Conservation (phyloP, 805 yeast genomes). For the Starmerella vitae region DNA sequence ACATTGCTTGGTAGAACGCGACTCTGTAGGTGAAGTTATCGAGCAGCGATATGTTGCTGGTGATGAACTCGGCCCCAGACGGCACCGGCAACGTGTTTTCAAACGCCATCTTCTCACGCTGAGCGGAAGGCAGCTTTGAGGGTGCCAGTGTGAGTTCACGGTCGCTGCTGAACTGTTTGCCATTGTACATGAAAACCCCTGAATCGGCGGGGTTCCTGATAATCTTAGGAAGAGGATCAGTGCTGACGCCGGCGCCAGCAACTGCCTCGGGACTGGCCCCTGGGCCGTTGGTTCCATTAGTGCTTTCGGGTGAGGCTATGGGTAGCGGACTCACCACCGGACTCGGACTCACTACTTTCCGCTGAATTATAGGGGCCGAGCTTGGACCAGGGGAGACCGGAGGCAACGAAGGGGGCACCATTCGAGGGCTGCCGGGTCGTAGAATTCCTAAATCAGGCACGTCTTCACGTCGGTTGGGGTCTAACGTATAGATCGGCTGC, state of each 20-base stretch:
- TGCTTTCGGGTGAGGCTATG: background rate
- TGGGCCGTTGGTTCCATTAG: background rate
- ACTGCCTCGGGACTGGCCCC: background rate
- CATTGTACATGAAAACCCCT: constrained; percentile 6
- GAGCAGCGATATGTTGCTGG: constrained; percentile 1
- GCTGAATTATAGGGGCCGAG: too few relatives aligned
- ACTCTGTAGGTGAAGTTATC: constrained; percentile 11
- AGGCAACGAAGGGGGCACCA: constrained; percentile 3
- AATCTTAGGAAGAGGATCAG: constrained; percentile 13
- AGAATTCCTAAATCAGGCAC: too few relatives aligned
- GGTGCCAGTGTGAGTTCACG: constrained; percentile 4
- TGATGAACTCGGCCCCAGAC: constrained; percentile 2
- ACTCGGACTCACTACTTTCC: too few relatives aligned
- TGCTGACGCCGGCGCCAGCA: constrained; percentile 1
- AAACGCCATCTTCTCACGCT: constrained; percentile 1
- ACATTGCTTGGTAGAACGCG: constrained; percentile 13
- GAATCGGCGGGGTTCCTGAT: constrained; percentile 8
- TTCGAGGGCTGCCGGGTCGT: constrained; percentile 1
- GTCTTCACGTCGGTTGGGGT: background rate
- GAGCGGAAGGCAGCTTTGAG: constrained; percentile 2
- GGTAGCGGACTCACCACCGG: too few relatives aligned
- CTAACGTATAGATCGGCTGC: background rate
- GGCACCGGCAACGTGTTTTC: constrained; percentile 5
- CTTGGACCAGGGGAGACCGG: background rate
- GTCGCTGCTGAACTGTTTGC: constrained; percentile 5